phyloP scores from a whole-genome alignment of 1,284 basidiomycete genomes.

The Exsudoporus floridanus region DNA sequence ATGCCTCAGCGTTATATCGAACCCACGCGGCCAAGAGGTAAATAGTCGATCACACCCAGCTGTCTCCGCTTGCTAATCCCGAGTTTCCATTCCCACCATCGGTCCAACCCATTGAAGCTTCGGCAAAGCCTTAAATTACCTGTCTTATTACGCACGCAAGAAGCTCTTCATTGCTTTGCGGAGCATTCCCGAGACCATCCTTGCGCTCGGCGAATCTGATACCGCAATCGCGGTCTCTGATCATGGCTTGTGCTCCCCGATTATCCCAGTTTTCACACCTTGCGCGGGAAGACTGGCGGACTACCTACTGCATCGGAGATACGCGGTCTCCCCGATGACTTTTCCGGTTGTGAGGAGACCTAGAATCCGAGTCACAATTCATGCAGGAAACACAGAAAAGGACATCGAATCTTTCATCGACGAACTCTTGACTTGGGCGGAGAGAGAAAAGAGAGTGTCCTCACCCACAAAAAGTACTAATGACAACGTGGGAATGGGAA shows the following conservation, averaged over 20 bases:
- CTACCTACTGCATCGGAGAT: conserved; percentile 14
- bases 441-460: neutral
- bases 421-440: conserved; percentile 14
- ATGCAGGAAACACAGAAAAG: conserved; percentile 20
- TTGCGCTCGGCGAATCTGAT: conserved; percentile 1
- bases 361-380: conserved; percentile 21
- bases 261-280: conserved; percentile 24
- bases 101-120: conserved; percentile 10
- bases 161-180: conserved; percentile 6
- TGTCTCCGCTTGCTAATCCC: neutral
- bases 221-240: neutral
- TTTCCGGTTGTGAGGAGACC: conserved; percentile 13
- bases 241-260: conserved; percentile 14
- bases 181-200: conserved; percentile 10
- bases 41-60: neutral
- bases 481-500: neutral
- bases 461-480: neutral
- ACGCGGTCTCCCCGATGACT: conserved; percentile 15
- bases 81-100: neutral
- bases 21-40: conserved; percentile 22
- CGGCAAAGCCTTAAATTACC: conserved; percentile 8
- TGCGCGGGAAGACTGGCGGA: conserved; percentile 1
- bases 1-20: conserved; percentile 18
- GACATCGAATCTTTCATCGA: conserved; percentile 15
- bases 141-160: conserved; percentile 16